phyloP scores from a whole-genome alignment of 805 yeast species.

The Jamesozyma hellenica region DNA sequence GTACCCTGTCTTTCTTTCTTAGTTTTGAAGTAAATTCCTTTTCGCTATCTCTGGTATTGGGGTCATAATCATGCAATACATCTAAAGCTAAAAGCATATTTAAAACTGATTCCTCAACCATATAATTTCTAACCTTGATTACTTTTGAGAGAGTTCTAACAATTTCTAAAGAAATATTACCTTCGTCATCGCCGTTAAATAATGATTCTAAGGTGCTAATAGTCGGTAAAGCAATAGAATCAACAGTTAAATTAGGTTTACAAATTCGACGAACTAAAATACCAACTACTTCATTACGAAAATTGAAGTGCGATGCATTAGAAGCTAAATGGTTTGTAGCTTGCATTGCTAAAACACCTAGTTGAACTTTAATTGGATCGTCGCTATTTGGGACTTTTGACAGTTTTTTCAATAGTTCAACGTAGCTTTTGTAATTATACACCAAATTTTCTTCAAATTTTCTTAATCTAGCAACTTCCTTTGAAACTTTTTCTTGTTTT shows the following conservation, averaged over 20 bases:
- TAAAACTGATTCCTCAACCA: constrained; percentile 75
- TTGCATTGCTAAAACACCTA: constrained; percentile 52
- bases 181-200: constrained; percentile 71
- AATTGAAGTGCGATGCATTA: constrained; percentile 70
- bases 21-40: constrained; percentile 39
- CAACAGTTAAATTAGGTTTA: constrained; percentile 39
- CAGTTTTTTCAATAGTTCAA: constrained; percentile 43
- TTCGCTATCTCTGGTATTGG: constrained; percentile 42
- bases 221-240: constrained; percentile 45
- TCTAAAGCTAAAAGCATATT: constrained; percentile 61
- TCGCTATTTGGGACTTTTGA: constrained; percentile 31
- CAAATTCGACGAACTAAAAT: constrained; percentile 60
- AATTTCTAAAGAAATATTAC: constrained; percentile 69
- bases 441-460: constrained; percentile 74
- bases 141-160: constrained; percentile 60
- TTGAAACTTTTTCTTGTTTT: constrained; percentile 69
- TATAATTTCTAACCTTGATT: constrained; percentile 59
- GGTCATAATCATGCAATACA: constrained; percentile 62
- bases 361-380: constrained; percentile 20
- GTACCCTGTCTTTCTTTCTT: constrained; percentile 81
- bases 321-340: constrained; percentile 73
- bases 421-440: constrained; percentile 54
- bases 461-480: constrained; percentile 70
- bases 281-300: constrained; percentile 60
- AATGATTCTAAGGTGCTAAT: constrained; percentile 57